phyloP scores from a whole-genome alignment of 345 rosid species.

The sweet orange (Citrus sinensis) region DNA sequence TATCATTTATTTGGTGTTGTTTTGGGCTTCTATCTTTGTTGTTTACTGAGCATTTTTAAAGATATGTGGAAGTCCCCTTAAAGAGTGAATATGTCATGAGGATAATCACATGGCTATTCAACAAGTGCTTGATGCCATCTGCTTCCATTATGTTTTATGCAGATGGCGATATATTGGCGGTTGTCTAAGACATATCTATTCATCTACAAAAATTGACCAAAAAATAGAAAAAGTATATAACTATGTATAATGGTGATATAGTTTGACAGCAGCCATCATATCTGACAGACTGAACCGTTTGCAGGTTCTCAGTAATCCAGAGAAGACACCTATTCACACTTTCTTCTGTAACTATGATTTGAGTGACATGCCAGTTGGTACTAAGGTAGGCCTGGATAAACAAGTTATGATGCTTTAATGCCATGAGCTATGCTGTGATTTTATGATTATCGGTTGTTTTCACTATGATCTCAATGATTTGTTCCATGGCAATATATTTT shows the following conservation, averaged over 20 bases:
- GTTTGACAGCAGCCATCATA: not conserved
- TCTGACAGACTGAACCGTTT: slow-evolving; percentile 10
- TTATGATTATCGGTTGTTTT: not conserved
- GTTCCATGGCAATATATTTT: not conserved
- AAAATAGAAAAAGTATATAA: not conserved
- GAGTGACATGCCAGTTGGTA: slow-evolving; percentile 66
- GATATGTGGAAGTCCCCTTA: not conserved
- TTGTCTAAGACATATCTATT: not conserved
- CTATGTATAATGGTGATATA: not conserved
- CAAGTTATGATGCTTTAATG: not conserved
- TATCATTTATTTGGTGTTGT: not conserved
- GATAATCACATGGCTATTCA: not conserved
- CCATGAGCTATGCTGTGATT: not conserved
- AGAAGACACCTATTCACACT: slow-evolving; percentile 65
- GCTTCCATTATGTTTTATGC: not conserved
- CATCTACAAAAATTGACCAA: not conserved
- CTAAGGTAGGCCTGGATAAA: slow-evolving; percentile 41
- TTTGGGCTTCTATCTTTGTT: not conserved
- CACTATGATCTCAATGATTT: not conserved
- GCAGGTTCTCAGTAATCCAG: slow-evolving; percentile 75
- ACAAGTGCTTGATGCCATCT: not conserved
- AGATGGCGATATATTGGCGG: not conserved
- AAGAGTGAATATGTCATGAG: not conserved
- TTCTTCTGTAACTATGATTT: slow-evolving; percentile 65
- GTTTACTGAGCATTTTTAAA: not conserved